Percentiles rank a stretch among this genome's conserved stretches.
Evolutionary conservation across 805 yeast species (phyloP).

Genomic region (Sugiyamaella valdiviana): DNA sequence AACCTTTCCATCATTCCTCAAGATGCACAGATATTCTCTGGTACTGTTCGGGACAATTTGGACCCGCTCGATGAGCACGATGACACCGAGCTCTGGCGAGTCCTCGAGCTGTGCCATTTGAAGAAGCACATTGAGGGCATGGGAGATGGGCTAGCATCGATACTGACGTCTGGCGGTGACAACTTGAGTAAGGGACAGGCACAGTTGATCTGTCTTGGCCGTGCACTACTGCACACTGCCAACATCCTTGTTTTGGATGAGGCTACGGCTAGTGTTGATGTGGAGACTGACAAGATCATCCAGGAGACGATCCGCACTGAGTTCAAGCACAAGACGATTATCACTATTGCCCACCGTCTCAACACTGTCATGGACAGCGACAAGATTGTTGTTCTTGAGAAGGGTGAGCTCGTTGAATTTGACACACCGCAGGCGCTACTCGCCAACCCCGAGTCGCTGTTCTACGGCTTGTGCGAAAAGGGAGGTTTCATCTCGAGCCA

Average conservation of each 20-base stretch:
- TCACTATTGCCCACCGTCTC: slow-evolving; percentile 76
- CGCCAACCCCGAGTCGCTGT: slow-evolving; percentile 57
- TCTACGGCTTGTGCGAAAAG: slow-evolving; percentile 71
- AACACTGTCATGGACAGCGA: slow-evolving; percentile 76
- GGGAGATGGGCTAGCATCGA: slow-evolving; percentile 43
- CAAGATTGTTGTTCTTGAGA: slow-evolving; percentile 58
- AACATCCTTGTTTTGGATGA: slow-evolving; percentile 70
- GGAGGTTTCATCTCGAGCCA: slow-evolving; percentile 48
- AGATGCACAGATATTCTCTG: slow-evolving; percentile 59
- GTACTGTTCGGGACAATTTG: slow-evolving; percentile 51
- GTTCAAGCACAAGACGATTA: slow-evolving; percentile 61
- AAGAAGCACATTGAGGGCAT: slow-evolving; percentile 42
- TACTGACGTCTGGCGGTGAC: slow-evolving; percentile 60
- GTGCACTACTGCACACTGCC: slow-evolving; percentile 63
- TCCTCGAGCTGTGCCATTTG: slow-evolving; percentile 46
- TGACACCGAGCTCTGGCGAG: slow-evolving; percentile 52
- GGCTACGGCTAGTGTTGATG: slow-evolving; percentile 73
- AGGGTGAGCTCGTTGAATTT: slow-evolving; percentile 62
- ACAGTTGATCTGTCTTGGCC: slow-evolving; percentile 68
- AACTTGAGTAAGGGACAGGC: slow-evolving; percentile 76
- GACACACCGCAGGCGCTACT: slow-evolving; percentile 61
- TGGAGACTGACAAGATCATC: slow-evolving; percentile 64
- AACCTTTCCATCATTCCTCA: slow-evolving; percentile 58
- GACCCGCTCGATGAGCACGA: slow-evolving; percentile 50
- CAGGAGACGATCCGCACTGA: slow-evolving; percentile 65